Conservation (phyloP, 1,139 yeast species). For the Eremothecium gossypii region DNA sequence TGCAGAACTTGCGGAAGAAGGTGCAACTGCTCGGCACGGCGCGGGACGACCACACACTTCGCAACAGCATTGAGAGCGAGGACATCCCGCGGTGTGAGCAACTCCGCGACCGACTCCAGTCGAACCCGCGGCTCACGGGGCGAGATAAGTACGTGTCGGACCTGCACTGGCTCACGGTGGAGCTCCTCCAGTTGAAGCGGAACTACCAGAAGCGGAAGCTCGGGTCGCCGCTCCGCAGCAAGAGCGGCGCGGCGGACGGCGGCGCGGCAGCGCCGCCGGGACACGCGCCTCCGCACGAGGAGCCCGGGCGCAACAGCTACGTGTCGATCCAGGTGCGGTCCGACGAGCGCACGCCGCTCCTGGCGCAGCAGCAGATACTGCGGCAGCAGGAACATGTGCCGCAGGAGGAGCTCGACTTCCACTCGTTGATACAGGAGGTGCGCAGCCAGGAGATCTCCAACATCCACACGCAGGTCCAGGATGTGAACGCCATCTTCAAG, state of each 20-base stretch:
- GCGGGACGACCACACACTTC: conserved; percentile 39
- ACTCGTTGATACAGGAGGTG: conserved; percentile 57
- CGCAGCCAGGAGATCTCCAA: conserved; percentile 63
- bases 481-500: conserved; percentile 74
- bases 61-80: conserved; percentile 35
- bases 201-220: conserved; percentile 33
- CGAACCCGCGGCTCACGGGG: conserved; percentile 28
- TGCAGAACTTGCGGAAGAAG: conserved; percentile 41
- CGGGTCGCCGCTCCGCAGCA: conserved; percentile 22
- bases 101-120: conserved; percentile 21
- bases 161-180: conserved; percentile 34
- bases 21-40: conserved; percentile 46
- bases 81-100: conserved; percentile 19
- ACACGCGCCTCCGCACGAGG: neutral
- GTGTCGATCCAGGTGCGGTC: conserved; percentile 30
- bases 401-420: conserved; percentile 68
- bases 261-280: conserved; percentile 34
- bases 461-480: conserved; percentile 69
- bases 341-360: conserved; percentile 35
- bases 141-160: conserved; percentile 37
- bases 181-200: conserved; percentile 34
- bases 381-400: conserved; percentile 36
- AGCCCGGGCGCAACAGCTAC: conserved; percentile 13
- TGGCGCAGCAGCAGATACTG: conserved; percentile 24
- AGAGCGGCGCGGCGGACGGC: conserved; percentile 10